Evolutionary conservation across 768 basidiomycete species (phyloP).

Genomic region (Nevesoporus exiguus): DNA sequence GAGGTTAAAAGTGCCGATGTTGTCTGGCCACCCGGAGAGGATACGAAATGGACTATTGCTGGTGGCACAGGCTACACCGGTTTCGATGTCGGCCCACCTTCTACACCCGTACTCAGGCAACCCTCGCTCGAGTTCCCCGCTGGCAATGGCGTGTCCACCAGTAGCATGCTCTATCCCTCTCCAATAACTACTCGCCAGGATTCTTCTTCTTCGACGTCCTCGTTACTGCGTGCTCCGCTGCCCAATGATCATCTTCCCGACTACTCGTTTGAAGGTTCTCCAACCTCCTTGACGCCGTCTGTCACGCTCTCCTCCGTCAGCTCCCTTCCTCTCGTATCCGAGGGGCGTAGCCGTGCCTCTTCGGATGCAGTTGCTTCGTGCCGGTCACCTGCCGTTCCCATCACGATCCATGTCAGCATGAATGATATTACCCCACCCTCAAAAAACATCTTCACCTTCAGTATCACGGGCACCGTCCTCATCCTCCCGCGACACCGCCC

Average conservation of each 20-base stretch:
- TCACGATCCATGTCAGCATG: slow-evolving; percentile 78
- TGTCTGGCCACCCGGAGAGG: slow-evolving; percentile 54
- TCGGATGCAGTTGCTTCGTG: slow-evolving; percentile 28
- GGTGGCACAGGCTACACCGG: slow-evolving; percentile 72
- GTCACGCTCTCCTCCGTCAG: slow-evolving; percentile 38
- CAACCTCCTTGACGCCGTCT: slow-evolving; percentile 50
- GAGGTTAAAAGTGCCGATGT: slow-evolving; percentile 68
- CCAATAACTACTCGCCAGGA: slow-evolving; percentile 34
- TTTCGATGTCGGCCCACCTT: slow-evolving; percentile 51
- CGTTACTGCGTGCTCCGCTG: slow-evolving; percentile 72
- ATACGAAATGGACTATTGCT: slow-evolving; percentile 55
- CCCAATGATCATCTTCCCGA: slow-evolving; percentile 62
- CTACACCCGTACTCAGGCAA: slow-evolving; percentile 41
- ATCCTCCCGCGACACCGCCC: slow-evolving; percentile 45
- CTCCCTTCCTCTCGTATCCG: slow-evolving; percentile 32
- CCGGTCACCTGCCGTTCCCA: slow-evolving; percentile 53
- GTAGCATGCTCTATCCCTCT: slow-evolving; percentile 20
- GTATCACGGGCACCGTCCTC: slow-evolving; percentile 61
- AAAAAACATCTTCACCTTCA: slow-evolving; percentile 64
- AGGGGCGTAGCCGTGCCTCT: slow-evolving; percentile 38
- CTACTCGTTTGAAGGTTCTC: slow-evolving; percentile 69
- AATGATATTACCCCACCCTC: slow-evolving; percentile 66
- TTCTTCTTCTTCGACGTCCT: slow-evolving; percentile 50
- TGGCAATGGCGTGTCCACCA: slow-evolving; percentile 11
- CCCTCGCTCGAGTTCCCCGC: slow-evolving; percentile 47